phyloP scores from a whole-genome alignment of 2,329 filamentous ascomycete genomes.

The Ilyonectria mors-panacis region DNA sequence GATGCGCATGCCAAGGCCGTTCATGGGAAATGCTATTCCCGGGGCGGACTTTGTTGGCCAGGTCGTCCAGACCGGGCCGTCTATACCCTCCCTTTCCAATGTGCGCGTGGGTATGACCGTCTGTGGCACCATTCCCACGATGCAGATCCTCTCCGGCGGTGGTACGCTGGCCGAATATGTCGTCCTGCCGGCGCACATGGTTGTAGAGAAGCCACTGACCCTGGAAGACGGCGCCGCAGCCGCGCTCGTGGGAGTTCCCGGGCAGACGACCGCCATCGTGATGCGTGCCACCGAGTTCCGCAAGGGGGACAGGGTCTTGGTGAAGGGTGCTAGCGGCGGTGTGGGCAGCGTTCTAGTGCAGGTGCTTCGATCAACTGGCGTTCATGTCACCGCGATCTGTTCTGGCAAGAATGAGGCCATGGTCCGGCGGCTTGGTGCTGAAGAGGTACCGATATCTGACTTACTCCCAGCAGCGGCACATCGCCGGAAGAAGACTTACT shows the following conservation, averaged over 20 bases:
- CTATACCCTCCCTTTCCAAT: not conserved
- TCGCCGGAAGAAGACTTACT: not conserved
- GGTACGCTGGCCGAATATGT: constrained; percentile 55
- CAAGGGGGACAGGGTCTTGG: constrained; percentile 7
- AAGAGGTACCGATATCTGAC: constrained; percentile 38
- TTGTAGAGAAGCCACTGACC: constrained; percentile 47
- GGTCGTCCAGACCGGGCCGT: not conserved
- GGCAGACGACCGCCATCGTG: not conserved
- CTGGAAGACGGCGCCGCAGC: not conserved
- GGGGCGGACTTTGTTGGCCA: not conserved
- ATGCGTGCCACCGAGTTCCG: not conserved
- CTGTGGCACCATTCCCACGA: constrained; percentile 12
- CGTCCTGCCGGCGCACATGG: constrained; percentile 50
- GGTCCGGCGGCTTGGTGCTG: constrained; percentile 42
- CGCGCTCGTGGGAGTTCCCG: not conserved
- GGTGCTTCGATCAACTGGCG: constrained; percentile 37
- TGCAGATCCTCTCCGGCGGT: constrained; percentile 37
- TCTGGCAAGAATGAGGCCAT: constrained; percentile 41
- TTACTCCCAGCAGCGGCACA: not conserved
- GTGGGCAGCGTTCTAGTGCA: constrained; percentile 31
- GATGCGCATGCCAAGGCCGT: not conserved
- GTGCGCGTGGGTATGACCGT: constrained; percentile 10
- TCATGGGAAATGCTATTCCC: not conserved
- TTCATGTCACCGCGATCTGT: constrained; percentile 43
- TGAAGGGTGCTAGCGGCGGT: not conserved